Percentiles rank a stretch among this genome's conserved stretches.
Evolutionary conservation across 768 basidiomycete genomes (phyloP).

Genomic region (Pulveroboletus sp.): DNA sequence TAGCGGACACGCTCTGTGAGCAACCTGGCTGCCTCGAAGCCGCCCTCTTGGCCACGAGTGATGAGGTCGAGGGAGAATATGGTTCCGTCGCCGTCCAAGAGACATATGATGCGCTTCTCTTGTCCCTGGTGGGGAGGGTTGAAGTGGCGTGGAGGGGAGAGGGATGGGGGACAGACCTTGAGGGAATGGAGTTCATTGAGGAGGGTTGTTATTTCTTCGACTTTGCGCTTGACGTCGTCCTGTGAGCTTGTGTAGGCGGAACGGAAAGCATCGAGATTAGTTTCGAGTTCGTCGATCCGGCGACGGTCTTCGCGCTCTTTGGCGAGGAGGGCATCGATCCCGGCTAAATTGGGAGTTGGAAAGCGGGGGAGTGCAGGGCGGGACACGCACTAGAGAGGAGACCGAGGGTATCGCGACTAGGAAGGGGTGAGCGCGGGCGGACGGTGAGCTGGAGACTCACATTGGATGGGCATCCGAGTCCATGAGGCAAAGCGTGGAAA

Average conservation of each 20-base stretch:
- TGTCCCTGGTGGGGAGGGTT: constrained; percentile 11
- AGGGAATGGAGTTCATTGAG: constrained; percentile 26
- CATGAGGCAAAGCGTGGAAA: constrained; percentile 27
- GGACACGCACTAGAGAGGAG: constrained; percentile 8
- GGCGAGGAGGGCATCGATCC: constrained; percentile 25
- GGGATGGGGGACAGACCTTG: constrained; percentile 17
- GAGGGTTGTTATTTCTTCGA: constrained; percentile 10
- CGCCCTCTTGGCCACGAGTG: constrained; percentile 52
- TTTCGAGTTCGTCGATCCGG: constrained; percentile 23
- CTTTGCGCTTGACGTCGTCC: constrained; percentile 16
- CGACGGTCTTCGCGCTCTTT: constrained; percentile 22
- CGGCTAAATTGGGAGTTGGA: constrained; percentile 16
- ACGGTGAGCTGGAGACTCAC: constrained; percentile 1
- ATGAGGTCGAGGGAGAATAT: constrained; percentile 58
- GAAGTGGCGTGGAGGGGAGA: neutral
- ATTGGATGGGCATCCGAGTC: constrained; percentile 19
- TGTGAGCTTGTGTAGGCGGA: constrained; percentile 25
- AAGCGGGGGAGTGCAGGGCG: neutral
- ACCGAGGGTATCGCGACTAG: constrained; percentile 5
- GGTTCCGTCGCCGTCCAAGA: constrained; percentile 62
- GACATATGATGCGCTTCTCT: constrained; percentile 38
- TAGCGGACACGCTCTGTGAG: constrained; percentile 35
- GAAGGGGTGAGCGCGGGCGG: neutral
- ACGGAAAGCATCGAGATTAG: constrained; percentile 23
- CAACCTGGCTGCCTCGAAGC: constrained; percentile 50